Evolutionary conservation across 164 flowering plant species (phyloP).

Genomic region (Magnolia changhungtana): DNA sequence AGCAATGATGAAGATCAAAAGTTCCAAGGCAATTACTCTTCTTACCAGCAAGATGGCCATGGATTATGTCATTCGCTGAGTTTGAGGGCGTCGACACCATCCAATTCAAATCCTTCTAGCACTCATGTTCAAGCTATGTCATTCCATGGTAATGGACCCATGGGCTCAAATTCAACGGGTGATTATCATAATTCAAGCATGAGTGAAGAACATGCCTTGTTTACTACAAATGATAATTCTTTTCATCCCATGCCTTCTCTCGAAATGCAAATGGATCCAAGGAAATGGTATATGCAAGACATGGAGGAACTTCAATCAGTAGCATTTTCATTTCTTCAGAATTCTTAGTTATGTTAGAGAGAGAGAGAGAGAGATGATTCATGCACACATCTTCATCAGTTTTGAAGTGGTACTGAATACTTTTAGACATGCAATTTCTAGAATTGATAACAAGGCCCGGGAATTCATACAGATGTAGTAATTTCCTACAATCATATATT

Average conservation of each 20-base stretch:
- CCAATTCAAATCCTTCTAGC: background rate
- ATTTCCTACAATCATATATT: background rate
- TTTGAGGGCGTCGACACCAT: slow-evolving; percentile 16
- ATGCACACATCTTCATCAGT: slow-evolving; percentile 17
- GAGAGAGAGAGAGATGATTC: background rate
- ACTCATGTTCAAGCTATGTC: background rate
- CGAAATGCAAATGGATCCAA: slow-evolving; percentile 37
- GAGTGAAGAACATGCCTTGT: slow-evolving; percentile 34
- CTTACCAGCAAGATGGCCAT: slow-evolving; percentile 40
- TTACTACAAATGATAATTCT: slow-evolving; percentile 19
- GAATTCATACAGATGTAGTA: background rate
- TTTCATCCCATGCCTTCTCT: slow-evolving; percentile 44
- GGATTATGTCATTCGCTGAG: slow-evolving; percentile 39
- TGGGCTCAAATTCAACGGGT: slow-evolving; percentile 22
- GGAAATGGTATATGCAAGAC: slow-evolving; percentile 58
- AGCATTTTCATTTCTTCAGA: slow-evolving; percentile 53
- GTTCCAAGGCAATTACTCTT: slow-evolving; percentile 20
- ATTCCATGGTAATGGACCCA: slow-evolving; percentile 21
- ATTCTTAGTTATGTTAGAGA: slow-evolving; percentile 24
- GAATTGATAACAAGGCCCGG: background rate
- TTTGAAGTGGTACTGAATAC: slow-evolving; percentile 23
- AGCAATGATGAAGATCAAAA: slow-evolving; percentile 19
- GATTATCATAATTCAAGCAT: slow-evolving; percentile 26
- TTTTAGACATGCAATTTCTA: slow-evolving; percentile 18
- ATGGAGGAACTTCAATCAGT: slow-evolving; percentile 61